phyloP scores from a whole-genome alignment of 805 yeast species.

The Clavispora carvajalis region DNA sequence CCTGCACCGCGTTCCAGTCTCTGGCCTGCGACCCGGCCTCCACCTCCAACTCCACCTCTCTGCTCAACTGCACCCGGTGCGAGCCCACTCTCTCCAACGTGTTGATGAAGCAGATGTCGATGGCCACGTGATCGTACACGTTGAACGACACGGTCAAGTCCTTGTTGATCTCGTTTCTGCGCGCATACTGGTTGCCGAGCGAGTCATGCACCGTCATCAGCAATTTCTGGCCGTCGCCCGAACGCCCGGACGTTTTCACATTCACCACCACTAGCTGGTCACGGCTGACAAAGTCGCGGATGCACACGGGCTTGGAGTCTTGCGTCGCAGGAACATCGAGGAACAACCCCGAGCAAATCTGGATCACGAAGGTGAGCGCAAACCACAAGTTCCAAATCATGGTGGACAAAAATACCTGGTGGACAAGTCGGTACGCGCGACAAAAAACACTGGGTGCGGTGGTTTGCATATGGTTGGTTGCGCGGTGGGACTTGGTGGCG shows the following conservation, averaged over 20 bases:
- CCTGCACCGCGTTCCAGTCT: conserved; percentile 95
- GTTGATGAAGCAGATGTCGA: conserved; percentile 90
- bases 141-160: conserved; percentile 75
- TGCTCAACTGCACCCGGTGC: conserved; percentile 38
- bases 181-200: conserved; percentile 75
- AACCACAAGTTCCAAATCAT: conserved; percentile 12
- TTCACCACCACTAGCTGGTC: conserved; percentile 86
- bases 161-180: conserved; percentile 73
- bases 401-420: conserved; percentile 1
- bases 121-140: conserved; percentile 73
- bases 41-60: conserved; percentile 84
- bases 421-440: conserved; percentile 1
- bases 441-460: too few species aligned
- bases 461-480: too few species aligned
- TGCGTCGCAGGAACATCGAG: conserved; percentile 48
- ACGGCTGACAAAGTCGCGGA: conserved; percentile 84
- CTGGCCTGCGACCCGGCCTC: conserved; percentile 96
- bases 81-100: conserved; percentile 23
- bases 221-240: conserved; percentile 85
- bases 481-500: too few species aligned
- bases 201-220: conserved; percentile 66
- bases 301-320: conserved; percentile 62
- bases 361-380: conserved; percentile 14
- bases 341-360: conserved; percentile 38
- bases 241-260: conserved; percentile 64